Evolutionary conservation across 163 green algal genomes (phyloP).

Genomic region (Prototheca cutis): DNA sequence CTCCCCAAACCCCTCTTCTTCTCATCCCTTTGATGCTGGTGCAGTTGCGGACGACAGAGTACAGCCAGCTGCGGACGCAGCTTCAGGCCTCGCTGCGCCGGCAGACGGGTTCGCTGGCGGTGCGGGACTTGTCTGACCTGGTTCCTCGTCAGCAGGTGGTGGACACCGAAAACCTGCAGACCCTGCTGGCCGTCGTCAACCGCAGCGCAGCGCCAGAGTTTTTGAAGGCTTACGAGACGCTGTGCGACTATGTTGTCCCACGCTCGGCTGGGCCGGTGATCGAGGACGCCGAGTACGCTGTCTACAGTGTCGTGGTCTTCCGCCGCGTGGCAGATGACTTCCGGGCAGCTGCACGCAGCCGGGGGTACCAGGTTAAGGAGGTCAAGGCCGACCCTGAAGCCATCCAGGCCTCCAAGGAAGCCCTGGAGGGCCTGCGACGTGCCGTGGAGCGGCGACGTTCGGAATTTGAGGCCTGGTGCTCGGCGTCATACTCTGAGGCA

Average conservation of each 20-base stretch:
- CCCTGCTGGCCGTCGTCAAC: constrained; percentile 78
- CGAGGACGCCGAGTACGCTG: constrained; percentile 84
- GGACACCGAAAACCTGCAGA: constrained; percentile 85
- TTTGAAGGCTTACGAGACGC: constrained; percentile 75
- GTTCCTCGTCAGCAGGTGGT: constrained; percentile 54
- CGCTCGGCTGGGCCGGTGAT: constrained; percentile 57
- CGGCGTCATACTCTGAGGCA: constrained; percentile 50
- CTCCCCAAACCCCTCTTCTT: background rate
- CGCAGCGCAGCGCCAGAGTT: constrained; percentile 71
- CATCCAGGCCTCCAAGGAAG: constrained; percentile 5
- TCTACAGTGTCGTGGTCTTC: constrained; percentile 86
- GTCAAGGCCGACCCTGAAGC: constrained; percentile 18
- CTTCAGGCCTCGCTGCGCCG: constrained; percentile 70
- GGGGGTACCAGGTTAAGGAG: constrained; percentile 66
- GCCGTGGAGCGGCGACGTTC: constrained; percentile 57
- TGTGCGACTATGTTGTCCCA: constrained; percentile 88
- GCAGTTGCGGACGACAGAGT: constrained; percentile 79
- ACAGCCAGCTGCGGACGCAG: constrained; percentile 69
- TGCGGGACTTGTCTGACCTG: constrained; percentile 56
- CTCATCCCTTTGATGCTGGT: no score
- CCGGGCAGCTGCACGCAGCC: constrained; percentile 65
- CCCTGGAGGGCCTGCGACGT: constrained; percentile 40
- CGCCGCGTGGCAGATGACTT: constrained; percentile 82
- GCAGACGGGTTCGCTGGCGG: constrained; percentile 71
- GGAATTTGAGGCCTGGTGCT: constrained; percentile 70